These are phyloP conservation scores for Cryptococcus wingfieldii DNA, from an alignment of 1,284 basidiomycete genomes.

Conservation along the genomic window DNA sequence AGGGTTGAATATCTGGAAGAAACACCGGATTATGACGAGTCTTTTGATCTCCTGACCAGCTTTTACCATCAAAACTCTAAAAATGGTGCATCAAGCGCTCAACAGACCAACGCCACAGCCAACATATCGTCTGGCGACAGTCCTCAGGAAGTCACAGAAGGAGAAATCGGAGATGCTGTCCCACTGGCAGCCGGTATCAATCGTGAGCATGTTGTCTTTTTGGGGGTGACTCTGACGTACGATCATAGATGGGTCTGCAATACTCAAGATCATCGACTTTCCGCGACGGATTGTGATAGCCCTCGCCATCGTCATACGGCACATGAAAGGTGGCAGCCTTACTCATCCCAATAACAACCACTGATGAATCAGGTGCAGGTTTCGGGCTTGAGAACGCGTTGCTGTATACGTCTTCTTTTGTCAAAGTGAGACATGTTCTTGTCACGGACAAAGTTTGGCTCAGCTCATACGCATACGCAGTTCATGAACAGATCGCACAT, in stretches of 20 bases:
- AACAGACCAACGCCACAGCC: not conserved
- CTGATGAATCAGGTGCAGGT: conserved; percentile 27
- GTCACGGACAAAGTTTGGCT: not conserved
- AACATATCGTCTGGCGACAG: conserved; percentile 40
- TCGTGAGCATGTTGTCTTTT: not conserved
- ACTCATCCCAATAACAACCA: not conserved
- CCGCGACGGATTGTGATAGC: conserved; percentile 61
- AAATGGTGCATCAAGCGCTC: no score
- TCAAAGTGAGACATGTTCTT: conserved; percentile 43
- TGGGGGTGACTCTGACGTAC: not conserved
- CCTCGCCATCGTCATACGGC: conserved; percentile 68
- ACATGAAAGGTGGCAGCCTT: conserved; percentile 56
- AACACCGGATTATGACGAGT: conserved; percentile 62
- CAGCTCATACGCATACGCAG: conserved; percentile 24
- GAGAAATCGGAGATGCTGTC: conserved; percentile 1
- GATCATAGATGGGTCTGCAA: conserved; percentile 30
- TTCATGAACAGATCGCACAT: conserved; percentile 79
- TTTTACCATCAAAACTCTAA: conserved; percentile 60
- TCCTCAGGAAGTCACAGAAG: conserved; percentile 3
- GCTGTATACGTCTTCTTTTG: conserved; percentile 69
- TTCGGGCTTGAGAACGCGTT: conserved; percentile 75
- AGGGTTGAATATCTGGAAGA: conserved; percentile 64
- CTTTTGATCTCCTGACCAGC: conserved; percentile 65
- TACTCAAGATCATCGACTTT: conserved; percentile 60
- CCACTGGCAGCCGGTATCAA: conserved; percentile 2